Percentiles rank a stretch among this genome's conserved stretches.
phyloP scores from a whole-genome alignment of 306 rosid species.

The Medicago ruthenica region DNA sequence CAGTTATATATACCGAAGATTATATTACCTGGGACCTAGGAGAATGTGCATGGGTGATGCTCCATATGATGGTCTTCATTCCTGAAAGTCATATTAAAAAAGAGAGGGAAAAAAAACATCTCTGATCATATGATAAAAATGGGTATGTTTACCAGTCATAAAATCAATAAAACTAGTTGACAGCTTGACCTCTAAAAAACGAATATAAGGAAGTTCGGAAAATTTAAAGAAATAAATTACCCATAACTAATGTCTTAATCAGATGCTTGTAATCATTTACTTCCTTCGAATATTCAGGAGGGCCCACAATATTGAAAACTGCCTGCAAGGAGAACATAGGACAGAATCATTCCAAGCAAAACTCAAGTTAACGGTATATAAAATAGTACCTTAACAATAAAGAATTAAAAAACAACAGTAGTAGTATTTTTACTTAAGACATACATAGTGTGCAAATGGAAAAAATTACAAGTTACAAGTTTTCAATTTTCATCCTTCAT shows the following conservation, averaged over 20 bases:
- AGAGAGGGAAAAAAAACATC: background rate
- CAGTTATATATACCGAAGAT: conserved; percentile 31
- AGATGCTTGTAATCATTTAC: conserved; percentile 94
- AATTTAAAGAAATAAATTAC: conserved; percentile 59
- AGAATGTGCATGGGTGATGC: conserved; percentile 96
- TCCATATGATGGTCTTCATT: conserved; percentile 99
- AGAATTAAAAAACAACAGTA: conserved; percentile 5
- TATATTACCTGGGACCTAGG: conserved; percentile 86
- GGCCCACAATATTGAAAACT: conserved; percentile 86
- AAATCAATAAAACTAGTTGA: conserved; percentile 29
- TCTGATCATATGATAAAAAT: conserved; percentile 1
- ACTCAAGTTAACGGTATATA: conserved; percentile 23
- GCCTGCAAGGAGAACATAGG: conserved; percentile 74
- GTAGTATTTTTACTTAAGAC: conserved; percentile 4
- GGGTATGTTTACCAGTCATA: background rate
- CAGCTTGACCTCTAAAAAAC: background rate
- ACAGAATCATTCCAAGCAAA: conserved; percentile 30
- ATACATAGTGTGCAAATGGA: conserved; percentile 21
- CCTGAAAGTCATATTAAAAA: conserved; percentile 56
- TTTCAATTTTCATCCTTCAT: background rate
- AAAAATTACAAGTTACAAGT: background rate
- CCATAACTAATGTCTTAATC: conserved; percentile 97
- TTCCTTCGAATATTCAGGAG: conserved; percentile 92
- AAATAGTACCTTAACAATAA: conserved; percentile 1
- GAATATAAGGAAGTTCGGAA: conserved; percentile 29